Base-by-base conservation (phyloP, 2,329 filamentous ascomycete genomes). In the Paecilomyces dactylethromorphus region DNA sequence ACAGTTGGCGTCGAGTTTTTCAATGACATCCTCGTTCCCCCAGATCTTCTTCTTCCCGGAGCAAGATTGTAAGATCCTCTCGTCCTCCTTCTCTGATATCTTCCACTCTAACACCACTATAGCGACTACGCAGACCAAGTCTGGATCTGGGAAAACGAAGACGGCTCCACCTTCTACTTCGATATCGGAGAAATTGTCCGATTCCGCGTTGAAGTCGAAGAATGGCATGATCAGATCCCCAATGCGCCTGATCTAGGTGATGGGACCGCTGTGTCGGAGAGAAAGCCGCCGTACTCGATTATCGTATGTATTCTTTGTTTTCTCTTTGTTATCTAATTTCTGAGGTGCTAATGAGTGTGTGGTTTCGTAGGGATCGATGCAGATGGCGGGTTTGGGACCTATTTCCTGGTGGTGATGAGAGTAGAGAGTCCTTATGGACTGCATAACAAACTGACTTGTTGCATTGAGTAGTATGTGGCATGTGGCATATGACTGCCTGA, bases 101-200 rank as follows among this genome's bases (percentile, higher is more conserved):
- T 58, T 32, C 56, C 18, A 39, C 6, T 45, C 39, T 45, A 18
- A 45, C 39, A 45, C 10, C 7, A 45, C n/a, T 32, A 52, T 59
- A 91, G 88, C 68, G 86, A 90, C 62, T 84, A 87, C 63, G 83
- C 83, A 58, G 90, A 96, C 65, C 85, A 90, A 66, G 83, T 91
- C 2, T 97, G 91, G 88, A 84, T 93, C 45, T 97, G 91, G 90
- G 84, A 88, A 31, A 84, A 87, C 10, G 89, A 84, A 26, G 82
- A 91, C 15, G 87, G 84, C 31, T 82, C 87, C 15, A 82, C 87
- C 29, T 85, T 96, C 65, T 96, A 89, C 72, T 96, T 94, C 74
- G 94, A 99, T 74, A 88, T 87, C 67, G 88, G 93, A 69, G 94
- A 97, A 77, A 86, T 89, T 67, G 92, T 96, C 29, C 85, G 93